phyloP scores from a whole-genome alignment of 305 asterid genomes.

The Fraxinus angustifolia region DNA sequence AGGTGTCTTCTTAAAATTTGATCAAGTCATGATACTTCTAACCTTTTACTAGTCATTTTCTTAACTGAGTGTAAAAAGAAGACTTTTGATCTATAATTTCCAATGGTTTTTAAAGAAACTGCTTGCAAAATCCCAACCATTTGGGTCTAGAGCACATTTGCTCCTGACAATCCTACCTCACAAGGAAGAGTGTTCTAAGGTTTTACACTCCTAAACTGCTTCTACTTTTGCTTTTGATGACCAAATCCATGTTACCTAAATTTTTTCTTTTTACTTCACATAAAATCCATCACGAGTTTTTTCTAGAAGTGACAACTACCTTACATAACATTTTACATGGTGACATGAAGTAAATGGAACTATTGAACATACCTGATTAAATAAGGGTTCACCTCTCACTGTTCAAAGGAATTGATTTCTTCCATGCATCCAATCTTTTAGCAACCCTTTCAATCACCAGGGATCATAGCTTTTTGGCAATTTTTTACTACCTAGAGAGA shows the following conservation, averaged over 20 bases:
- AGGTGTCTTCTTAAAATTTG: background rate
- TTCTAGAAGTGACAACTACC: background rate
- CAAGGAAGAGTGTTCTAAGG: background rate
- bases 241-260: background rate
- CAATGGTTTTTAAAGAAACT: background rate
- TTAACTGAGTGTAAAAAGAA: background rate
- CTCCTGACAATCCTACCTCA: background rate
- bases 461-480: background rate
- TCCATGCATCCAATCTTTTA: background rate
- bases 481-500: background rate
- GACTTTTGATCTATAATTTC: background rate
- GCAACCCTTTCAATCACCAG: background rate
- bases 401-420: background rate
- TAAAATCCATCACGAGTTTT: background rate
- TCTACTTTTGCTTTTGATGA: background rate
- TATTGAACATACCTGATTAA: background rate
- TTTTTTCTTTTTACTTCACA: background rate
- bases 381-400: background rate
- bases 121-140: background rate
- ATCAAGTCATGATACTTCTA: background rate
- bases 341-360: background rate
- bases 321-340: background rate
- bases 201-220: background rate
- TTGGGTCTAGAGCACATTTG: background rate
- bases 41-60: background rate